Conservation (phyloP, 352 stramenopile species). For the Thalassiosira livingstoniorum region DNA sequence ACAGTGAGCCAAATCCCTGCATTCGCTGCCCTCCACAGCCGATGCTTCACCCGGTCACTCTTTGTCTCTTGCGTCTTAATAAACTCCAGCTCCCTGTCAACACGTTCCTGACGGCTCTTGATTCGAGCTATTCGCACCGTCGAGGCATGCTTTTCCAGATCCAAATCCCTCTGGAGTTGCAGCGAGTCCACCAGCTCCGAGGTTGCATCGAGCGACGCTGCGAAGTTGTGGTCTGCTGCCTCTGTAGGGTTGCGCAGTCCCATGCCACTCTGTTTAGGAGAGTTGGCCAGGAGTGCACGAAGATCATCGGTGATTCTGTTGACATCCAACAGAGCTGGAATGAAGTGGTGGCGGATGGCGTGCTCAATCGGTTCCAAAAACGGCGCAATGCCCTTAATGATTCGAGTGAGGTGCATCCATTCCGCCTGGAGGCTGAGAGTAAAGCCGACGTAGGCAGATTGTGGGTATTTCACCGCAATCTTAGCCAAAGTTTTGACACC, state of each 20-base stretch:
- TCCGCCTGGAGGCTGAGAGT: slow-evolving; percentile 46
- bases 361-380: slow-evolving; percentile 11
- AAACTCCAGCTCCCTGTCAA: too few species aligned
- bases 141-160: too few species aligned
- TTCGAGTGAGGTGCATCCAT: slow-evolving; percentile 51
- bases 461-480: slow-evolving; percentile 32
- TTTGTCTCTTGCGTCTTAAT: too few species aligned
- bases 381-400: too few species aligned
- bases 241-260: background rate
- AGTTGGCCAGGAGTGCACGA: background rate
- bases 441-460: slow-evolving; percentile 56
- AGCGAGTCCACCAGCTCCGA: too few species aligned
- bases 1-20: too few species aligned
- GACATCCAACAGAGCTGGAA: slow-evolving; percentile 3
- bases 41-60: too few species aligned
- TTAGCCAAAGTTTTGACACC: slow-evolving; percentile 5
- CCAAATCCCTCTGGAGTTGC: too few species aligned
- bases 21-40: too few species aligned
- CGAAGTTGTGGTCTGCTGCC: background rate
- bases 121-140: too few species aligned
- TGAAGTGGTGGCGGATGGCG: background rate
- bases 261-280: background rate
- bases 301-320: background rate
- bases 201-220: background rate
- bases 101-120: too few species aligned